Evolutionary conservation across 148 eudicot species (phyloP).

Genomic region (Diospyros kaki): DNA sequence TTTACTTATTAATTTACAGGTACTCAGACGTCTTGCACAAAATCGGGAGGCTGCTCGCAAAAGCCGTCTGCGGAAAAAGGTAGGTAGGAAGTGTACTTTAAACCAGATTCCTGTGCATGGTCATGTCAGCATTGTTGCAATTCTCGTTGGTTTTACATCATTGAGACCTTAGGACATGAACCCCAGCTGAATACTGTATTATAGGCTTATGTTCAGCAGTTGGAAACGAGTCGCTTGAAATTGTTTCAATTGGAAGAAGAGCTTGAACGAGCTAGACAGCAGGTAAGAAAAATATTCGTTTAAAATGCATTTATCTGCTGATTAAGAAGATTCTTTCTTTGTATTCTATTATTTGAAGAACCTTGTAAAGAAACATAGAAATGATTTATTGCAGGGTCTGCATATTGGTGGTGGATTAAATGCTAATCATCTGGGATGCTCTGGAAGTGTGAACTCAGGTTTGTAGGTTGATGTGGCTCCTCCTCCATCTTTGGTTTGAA

Average conservation of each 20-base stretch:
- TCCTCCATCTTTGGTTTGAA: neutral
- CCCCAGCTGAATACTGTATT: slow-evolving; percentile 12
- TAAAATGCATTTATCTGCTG: neutral
- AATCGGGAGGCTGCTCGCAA: slow-evolving; percentile 99
- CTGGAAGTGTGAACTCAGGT: slow-evolving; percentile 73
- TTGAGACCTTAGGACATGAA: slow-evolving; percentile 1
- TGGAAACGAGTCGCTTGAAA: slow-evolving; percentile 78
- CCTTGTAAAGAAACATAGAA: neutral
- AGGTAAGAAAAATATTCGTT: slow-evolving; percentile 36
- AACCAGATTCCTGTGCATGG: neutral
- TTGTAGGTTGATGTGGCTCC: slow-evolving; percentile 18
- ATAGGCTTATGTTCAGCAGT: slow-evolving; percentile 94
- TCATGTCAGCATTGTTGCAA: neutral
- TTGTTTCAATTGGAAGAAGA: slow-evolving; percentile 88
- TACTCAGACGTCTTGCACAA: slow-evolving; percentile 91
- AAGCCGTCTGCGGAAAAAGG: slow-evolving; percentile 96
- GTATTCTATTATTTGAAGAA: neutral
- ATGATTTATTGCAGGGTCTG: slow-evolving; percentile 53
- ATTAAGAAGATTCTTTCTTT: neutral
- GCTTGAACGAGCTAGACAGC: slow-evolving; percentile 73
- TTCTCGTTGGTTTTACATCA: neutral
- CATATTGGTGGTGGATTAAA: slow-evolving; percentile 54
- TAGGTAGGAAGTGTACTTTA: slow-evolving; percentile 15
- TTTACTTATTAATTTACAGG: slow-evolving; percentile 31
- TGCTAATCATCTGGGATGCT: slow-evolving; percentile 38